A percentile compares a stretch with the other conserved stretches of the same genome.
phyloP scores from a whole-genome alignment of 768 basidiomycete genomes.

The Cystofilobasidium macerans region DNA sequence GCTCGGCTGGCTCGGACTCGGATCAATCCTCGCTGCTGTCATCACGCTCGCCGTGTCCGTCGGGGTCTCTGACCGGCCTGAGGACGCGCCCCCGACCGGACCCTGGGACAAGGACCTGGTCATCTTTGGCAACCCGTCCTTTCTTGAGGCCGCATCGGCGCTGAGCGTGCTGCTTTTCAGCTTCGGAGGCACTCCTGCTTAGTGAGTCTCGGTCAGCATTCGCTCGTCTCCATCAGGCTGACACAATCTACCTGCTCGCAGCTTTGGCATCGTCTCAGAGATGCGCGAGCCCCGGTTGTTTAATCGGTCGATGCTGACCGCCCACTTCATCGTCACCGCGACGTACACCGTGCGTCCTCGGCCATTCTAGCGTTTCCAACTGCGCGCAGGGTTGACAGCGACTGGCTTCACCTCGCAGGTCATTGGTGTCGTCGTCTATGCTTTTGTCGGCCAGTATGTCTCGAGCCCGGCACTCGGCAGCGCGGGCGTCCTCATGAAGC shows the following conservation, averaged over 20 bases:
- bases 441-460: constrained; percentile 25
- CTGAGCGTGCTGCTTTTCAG: constrained; percentile 33
- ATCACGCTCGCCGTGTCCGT: constrained; percentile 32
- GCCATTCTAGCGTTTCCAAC: neutral
- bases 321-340: constrained; percentile 23
- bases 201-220: constrained; percentile 1
- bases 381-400: too few relatives aligned
- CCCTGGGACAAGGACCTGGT: constrained; percentile 28
- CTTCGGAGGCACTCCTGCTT: constrained; percentile 5
- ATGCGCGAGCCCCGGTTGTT: constrained; percentile 25
- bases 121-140: constrained; percentile 24
- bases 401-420: neutral
- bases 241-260: too few relatives aligned
- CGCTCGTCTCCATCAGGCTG: neutral
- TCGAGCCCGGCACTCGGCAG: constrained; percentile 32
- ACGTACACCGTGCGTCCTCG: constrained; percentile 26
- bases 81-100: constrained; percentile 30
- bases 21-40: constrained; percentile 25
- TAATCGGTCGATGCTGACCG: constrained; percentile 10
- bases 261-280: constrained; percentile 28
- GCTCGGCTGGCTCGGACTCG: constrained; percentile 32
- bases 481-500: constrained; percentile 31
- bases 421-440: constrained; percentile 26
- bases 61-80: constrained; percentile 29
- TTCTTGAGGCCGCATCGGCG: constrained; percentile 36